Base-by-base conservation (phyloP, 2,329 filamentous ascomycete genomes). In the Diaporthe capsici region DNA sequence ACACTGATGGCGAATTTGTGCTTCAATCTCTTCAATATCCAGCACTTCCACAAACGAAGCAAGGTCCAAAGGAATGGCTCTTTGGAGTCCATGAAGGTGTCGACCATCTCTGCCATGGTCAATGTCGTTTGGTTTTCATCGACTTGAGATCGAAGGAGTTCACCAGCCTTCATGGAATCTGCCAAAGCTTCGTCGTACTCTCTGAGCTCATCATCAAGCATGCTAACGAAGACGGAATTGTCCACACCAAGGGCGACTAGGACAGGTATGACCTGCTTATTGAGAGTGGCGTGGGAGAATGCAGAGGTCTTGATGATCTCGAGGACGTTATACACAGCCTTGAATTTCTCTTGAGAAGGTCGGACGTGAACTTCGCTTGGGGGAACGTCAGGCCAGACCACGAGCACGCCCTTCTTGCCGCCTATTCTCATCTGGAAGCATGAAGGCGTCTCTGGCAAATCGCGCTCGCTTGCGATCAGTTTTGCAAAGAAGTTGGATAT, bases 381-480 rank as follows among this genome's bases (percentile, higher is more conserved):
- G 76, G 89, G 89, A 13, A 92, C 90, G 6, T 93, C 89, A 0
- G 94, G 91, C 84, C 94, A 96, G 5, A 95, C 88, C 0, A 92
- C 91, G 25, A 99, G 87, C 20, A 99, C 92, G 0, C 97, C 97
- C 85, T 99, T 99, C 85, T 93, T 96, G 1, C 97, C 97, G 12
- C 95, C 96, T 80, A 98, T 91, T 10, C 97, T 94, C 80, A 98
- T 98, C 80, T 99, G 97, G 78, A 94, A 96, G 0, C 94, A 94
- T 0, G 95, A 98, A 0, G 97, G 96, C 7, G 91, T 86, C 6
- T 89, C 84, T 28, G 87, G 85, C 42, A 95, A 82, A 0, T 89
- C 89, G 76, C 97, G 90, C 78, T 97, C 93, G 20, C 90, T 86
- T 12, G 92, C 90, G 60, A 97, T 91, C 84, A 97, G 90, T 39